Evolutionary conservation across 805 yeast genomes (phyloP).

Genomic region (Dipodascopsis uninucleata): DNA sequence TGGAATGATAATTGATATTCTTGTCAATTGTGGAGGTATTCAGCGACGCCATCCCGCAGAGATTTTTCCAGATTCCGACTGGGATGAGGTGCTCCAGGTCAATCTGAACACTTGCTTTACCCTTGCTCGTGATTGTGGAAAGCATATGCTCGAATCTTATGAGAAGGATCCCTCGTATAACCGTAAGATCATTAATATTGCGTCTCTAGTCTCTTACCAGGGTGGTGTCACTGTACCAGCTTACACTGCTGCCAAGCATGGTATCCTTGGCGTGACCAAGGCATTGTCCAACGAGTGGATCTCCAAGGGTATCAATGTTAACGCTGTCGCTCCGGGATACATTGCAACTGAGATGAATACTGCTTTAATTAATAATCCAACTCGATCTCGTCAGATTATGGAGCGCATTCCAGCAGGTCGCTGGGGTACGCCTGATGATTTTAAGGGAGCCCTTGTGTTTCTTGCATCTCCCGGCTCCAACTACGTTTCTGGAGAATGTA

Average conservation of each 20-base stretch:
- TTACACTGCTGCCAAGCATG: constrained; percentile 46
- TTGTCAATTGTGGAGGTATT: constrained; percentile 46
- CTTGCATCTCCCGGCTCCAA: constrained; percentile 50
- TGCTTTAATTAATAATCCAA: constrained; percentile 32
- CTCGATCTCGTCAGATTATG: constrained; percentile 32
- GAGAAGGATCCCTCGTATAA: constrained; percentile 26
- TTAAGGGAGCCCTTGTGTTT: constrained; percentile 45
- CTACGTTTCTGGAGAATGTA: constrained; percentile 50
- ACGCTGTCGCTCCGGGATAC: constrained; percentile 51
- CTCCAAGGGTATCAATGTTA: constrained; percentile 44
- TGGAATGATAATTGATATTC: constrained; percentile 40
- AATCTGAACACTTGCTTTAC: constrained; percentile 41
- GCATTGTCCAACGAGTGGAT: constrained; percentile 47
- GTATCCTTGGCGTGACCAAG: constrained; percentile 39
- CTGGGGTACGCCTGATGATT: constrained; percentile 49
- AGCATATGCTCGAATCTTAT: constrained; percentile 37
- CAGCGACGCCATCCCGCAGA: constrained; percentile 36
- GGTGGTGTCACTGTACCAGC: constrained; percentile 42
- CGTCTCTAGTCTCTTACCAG: constrained; percentile 42
- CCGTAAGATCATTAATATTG: constrained; percentile 46
- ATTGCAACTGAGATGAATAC: constrained; percentile 47
- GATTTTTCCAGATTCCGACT: constrained; percentile 40
- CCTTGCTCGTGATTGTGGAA: constrained; percentile 41
- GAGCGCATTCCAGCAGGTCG: constrained; percentile 45
- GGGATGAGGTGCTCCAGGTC: constrained; percentile 42